Percentiles rank a stretch among this genome's conserved stretches.
Evolutionary conservation across 805 yeast genomes (phyloP).

Genomic region (Teunomyces gatunensis): DNA sequence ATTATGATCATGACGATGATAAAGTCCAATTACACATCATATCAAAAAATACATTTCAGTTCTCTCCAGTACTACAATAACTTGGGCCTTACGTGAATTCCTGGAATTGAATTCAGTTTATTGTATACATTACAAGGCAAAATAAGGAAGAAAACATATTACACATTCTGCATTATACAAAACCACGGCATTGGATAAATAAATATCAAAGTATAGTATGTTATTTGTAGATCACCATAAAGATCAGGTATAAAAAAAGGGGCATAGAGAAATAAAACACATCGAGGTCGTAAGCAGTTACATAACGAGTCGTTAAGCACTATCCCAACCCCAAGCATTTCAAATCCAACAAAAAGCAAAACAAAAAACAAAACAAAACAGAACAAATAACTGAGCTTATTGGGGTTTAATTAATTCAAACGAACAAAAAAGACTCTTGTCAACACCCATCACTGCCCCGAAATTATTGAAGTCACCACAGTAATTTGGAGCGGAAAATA

Average conservation of each 20-base stretch:
- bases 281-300: neutral
- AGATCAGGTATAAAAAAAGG: conserved; percentile 6
- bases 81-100: neutral
- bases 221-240: conserved; percentile 4
- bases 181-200: neutral
- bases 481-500: conserved; percentile 80
- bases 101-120: conserved; percentile 1
- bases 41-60: neutral
- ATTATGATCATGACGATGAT: neutral
- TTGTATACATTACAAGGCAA: neutral
- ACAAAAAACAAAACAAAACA: neutral
- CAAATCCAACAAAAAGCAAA: conserved; percentile 4
- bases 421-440: conserved; percentile 63
- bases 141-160: neutral
- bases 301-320: neutral
- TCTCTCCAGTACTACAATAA: neutral
- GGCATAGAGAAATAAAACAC: conserved; percentile 2
- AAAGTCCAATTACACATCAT: neutral
- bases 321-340: neutral
- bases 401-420: conserved; percentile 67
- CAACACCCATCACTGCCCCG: conserved; percentile 79
- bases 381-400: conserved; percentile 8
- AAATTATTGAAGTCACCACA: conserved; percentile 79
- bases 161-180: neutral
- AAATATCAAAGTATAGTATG: neutral